Base-by-base conservation (phyloP, 768 basidiomycete genomes). In the Mycena sanguinolenta region DNA sequence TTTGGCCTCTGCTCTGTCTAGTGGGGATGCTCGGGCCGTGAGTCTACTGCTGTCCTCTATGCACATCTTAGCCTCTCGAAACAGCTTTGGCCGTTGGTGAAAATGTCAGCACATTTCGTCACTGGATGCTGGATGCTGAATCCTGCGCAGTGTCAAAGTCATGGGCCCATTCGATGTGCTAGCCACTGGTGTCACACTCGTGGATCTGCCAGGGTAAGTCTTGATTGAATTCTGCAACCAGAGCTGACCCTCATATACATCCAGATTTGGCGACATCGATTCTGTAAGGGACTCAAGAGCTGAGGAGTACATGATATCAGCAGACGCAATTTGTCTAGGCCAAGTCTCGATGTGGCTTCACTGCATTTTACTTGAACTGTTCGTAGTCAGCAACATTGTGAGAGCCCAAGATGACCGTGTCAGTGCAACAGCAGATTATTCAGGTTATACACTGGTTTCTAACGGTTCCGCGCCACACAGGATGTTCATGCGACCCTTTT, bases 1-100 rank as follows among this genome's bases (percentile, higher is more conserved):
- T 25, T 38, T 73, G 30, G 72, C 72, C 12, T 65, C 67, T 0
- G 55, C 69, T 23, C 32, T 73, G 14, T 64, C 58, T 13, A 34
- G 39, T 8, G 49, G 62, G 2, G 65, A 52, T 17, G 23, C 65
- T 16, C 68, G 72, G 7, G 57, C 38, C 5, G 72, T 73, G 32
- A 39, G 72, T 67, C 19, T 6, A 34, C 23, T 17, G 8, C 17
- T 52, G 42, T 21, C n/a, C 17, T 53, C 34, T 38, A 3, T 28
- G 28, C 0, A 16, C 9, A 39, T 17, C n/a, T 67, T 14, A 62
- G 34, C 27, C 16, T 46, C 1, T n/a, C 0, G 13, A 25, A 44
- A 27, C 38, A 73, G 69, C 59, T 73, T 27, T 73, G 72, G 72
- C 72, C 72, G 2, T 44, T 73, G 64, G 72, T 73, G 10, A 70